Base-by-base conservation (phyloP, 2,329 filamentous ascomycete species). In the Aspergillus sp. region DNA sequence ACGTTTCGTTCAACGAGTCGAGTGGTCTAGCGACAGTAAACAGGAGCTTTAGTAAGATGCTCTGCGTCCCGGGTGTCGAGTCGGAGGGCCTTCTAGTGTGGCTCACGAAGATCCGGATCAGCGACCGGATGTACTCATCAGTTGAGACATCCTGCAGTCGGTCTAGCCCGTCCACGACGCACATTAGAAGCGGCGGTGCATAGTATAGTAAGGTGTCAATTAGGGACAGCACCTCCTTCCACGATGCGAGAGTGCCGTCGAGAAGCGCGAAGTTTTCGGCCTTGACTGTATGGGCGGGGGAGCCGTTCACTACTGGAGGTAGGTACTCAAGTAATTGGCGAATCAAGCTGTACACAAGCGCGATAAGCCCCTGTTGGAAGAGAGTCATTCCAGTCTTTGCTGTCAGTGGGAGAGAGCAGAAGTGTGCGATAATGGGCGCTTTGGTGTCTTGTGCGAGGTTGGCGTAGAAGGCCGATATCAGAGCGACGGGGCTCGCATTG, bases 271-370 rank as follows among this genome's bases (percentile, higher is more conserved):
- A 73, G 3, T 73, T 70, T 49, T 76, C 73, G 1, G 66, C 63
- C 27, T 67, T 73, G n/a, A 75, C 58, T 49, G 73, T 69, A 43
- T 71, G 69, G 9, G 68, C 63, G 12, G 69, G 64, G 31, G 75
- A 69, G 31, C 69, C 71, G 54, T 74, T 71, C 27, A 74, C 60
- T 21, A 75, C 69, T 0, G 72, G 73, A 9, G 73, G 73, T 12
- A 72, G 60, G 33, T 65, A 67, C 54, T 76, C 71, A 23, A 75
- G 70, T 52, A 75, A 56, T 56, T 75, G 73, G 9, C 73, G 72
- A 27, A 75, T 73, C 17, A 76, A 51, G 57, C 73, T 76, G 57
- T 76, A 75, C 2, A 70, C 66, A 8, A 76, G 67, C 4, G 71
- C 68, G n/a, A 76, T 67, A 4, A 76, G 63, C 3, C 73, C 70